Evolutionary conservation across 2,329 filamentous ascomycete genomes (phyloP).

Genomic region (Xylaria sp.): DNA sequence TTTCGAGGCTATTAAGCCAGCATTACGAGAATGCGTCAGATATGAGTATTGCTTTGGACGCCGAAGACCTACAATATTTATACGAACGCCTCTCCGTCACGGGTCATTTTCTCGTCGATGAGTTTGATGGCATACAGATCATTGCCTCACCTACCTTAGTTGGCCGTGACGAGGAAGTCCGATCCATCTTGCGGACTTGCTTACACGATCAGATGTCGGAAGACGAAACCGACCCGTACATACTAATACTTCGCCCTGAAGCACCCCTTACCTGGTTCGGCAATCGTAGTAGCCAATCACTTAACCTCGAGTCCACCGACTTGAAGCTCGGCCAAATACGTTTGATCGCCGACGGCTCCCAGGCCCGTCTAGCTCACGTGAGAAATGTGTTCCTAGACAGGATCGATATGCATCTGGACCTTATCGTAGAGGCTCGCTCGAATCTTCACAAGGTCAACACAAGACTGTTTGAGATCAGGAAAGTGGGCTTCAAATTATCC

Average conservation of each 20-base stretch:
- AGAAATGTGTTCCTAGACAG: conserved; percentile 79
- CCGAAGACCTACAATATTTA: conserved; percentile 76
- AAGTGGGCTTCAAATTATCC: conserved; percentile 93
- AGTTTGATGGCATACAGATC: conserved; percentile 81
- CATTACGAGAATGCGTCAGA: conserved; percentile 97
- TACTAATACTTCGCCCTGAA: conserved; percentile 86
- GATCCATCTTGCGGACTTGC: conserved; percentile 81
- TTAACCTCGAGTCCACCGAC: conserved; percentile 83
- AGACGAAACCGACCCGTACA: conserved; percentile 82
- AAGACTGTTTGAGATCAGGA: conserved; percentile 92
- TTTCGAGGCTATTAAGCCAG: conserved; percentile 88
- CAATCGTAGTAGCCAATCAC: conserved; percentile 73
- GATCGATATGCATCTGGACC: conserved; percentile 86
- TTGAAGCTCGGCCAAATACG: conserved; percentile 87
- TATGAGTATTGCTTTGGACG: conserved; percentile 81
- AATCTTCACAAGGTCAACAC: conserved; percentile 93
- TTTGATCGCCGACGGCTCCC: conserved; percentile 87
- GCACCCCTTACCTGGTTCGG: conserved; percentile 84
- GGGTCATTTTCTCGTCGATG: conserved; percentile 88
- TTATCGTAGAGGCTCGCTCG: conserved; percentile 90
- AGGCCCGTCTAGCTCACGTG: conserved; percentile 80
- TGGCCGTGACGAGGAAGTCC: conserved; percentile 81
- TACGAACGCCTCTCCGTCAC: conserved; percentile 83
- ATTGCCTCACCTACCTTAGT: conserved; percentile 85
- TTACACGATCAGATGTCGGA: conserved; percentile 68